Evolutionary conservation across 2,329 filamentous ascomycete species (phyloP), one percentile per base, ranked within the genome.

Genomic region (Hysterium pulicare): DNA sequence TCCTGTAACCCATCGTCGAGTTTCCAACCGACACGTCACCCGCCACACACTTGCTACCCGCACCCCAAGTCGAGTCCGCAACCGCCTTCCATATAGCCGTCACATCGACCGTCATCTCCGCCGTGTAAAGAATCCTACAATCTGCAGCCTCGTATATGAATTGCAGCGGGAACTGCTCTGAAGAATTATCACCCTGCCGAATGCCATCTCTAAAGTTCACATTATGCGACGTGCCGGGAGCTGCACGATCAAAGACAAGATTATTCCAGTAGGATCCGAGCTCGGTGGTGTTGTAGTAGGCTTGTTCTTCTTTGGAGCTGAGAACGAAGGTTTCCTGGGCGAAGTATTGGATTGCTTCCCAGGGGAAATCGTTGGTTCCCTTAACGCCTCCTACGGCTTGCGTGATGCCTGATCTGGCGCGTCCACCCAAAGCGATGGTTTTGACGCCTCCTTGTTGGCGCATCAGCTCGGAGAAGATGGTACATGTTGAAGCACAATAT

Each of bases 131-230:
- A 19, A 84, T 66, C 3, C 79, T 71, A 55, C 82, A 85, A 51
- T 84, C 78, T 0, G 82, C 74, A 1, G 78, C 69, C 54, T 83
- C 76, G 48, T 81, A 80, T 3, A 77, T 66, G 54, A 84, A 85
- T 42, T 86, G 82, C 10, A 77, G 56, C n/a, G 81, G 75, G 0
- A 69, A 64, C 10, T 64, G 58, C 33, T 64, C 41, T 16, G 71
- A 53, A 3, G 42, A 49, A 38, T 58, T 53, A 23, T 74, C 71
- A 21, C 66, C 68, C 5, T 70, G 63, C 38, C 69, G 67, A 42
- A 74, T 71, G 32, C 71, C 64, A 44, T 68, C 64, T 26, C 62
- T 58, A 55, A 66, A 66, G 38, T 68, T 68, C 50, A 68, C 49
- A 43, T 64, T 64, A 42, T 59, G 39, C 17, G 50, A 28, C 13